A percentile compares a stretch with the other conserved stretches of the same genome.
Conservation (phyloP, 23 red algal genomes). For the Gracilaria domingensis region DNA sequence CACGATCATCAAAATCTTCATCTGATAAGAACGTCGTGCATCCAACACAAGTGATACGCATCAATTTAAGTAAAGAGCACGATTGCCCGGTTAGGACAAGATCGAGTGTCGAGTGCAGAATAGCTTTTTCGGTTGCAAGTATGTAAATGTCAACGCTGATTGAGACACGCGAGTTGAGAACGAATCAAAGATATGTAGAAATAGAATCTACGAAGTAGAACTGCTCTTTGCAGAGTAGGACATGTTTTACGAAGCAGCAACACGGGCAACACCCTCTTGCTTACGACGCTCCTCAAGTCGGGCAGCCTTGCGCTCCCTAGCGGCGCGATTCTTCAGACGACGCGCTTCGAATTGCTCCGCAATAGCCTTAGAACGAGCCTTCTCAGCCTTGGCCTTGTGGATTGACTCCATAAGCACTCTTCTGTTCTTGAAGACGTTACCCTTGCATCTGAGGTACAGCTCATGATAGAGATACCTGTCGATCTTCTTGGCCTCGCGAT, state of each 20-base stretch:
- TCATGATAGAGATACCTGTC: slow-evolving; percentile 97
- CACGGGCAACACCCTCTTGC: slow-evolving; percentile 31
- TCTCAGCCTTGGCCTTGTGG: slow-evolving; percentile 95
- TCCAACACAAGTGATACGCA: too few species aligned
- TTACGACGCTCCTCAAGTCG: slow-evolving; percentile 86
- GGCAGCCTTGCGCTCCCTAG: slow-evolving; percentile 85
- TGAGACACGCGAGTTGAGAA: not conserved
- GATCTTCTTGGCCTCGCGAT: slow-evolving; percentile 96
- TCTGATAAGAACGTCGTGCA: too few species aligned
- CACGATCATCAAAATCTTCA: too few species aligned
- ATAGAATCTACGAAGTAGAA: not conserved
- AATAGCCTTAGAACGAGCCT: slow-evolving; percentile 83
- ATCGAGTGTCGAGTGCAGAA: too few species aligned
- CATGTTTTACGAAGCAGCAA: slow-evolving; percentile 23
- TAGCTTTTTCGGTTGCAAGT: too few species aligned
- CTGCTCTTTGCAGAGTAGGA: not conserved
- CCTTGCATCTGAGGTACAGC: slow-evolving; percentile 96
- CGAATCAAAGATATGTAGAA: not conserved
- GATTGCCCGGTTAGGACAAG: too few species aligned
- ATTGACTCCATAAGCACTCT: slow-evolving; percentile 99
- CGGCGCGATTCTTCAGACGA: slow-evolving; percentile 87
- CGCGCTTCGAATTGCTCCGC: slow-evolving; percentile 91
- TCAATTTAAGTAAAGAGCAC: too few species aligned
- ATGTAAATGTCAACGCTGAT: too few species aligned
- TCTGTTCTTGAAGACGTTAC: slow-evolving; percentile 99